Base-by-base conservation (phyloP, 2,329 filamentous ascomycete genomes). In the Ophiocordyceps camponoti-saundersi region DNA sequence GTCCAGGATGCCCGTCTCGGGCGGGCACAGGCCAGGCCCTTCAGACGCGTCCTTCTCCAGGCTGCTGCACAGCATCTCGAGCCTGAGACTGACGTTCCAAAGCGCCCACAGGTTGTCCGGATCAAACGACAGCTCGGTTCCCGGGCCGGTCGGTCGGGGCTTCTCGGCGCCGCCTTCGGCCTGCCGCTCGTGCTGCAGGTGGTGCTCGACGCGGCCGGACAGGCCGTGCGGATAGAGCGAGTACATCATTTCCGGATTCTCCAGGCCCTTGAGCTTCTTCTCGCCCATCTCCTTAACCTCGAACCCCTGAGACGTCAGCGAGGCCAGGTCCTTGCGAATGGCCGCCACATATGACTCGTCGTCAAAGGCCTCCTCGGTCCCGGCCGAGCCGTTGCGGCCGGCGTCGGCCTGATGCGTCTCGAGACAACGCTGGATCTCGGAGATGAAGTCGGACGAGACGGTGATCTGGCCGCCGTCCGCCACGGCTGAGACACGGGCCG, bases 381-480 rank as follows among this genome's bases (percentile, higher is more conserved):
- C 79, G 13, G 72, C 73, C 15, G 80, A 83, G 18, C 76, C 79
- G 26, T 70, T 73, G 29, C 83, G 77, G 49, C 92, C 82, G n/a
- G 75, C 79, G 54, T 96, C 90, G 36, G 36, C n/a, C 50, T 90
- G 85, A 59, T 90, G 93, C 5, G 80, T 85, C 61, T 95, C 87
- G 1, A 95, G 74, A 53, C 87, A 92, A 40, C 88, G 79, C 60
- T 95, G 87, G 47, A 96, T 90, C 62, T 98, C 92, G 13, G 85
- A 85, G 58, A 98, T 94, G 65, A 96, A 96, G 62, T 98, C 92
- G 1, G 88, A 88, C 1, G 89, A 95, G 2, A 96, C 92, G 0
- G 90, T 92, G 53, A 96, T 95, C 61, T 98, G 90, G 1, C 92
- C 92, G 50, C 92, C 92, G 60, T 98, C 92, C 34, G 92, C 92